Evolutionary conservation across 345 rosid species (phyloP), one percentile per base, ranked within the genome.

Genomic region (Gossypium turneri): DNA sequence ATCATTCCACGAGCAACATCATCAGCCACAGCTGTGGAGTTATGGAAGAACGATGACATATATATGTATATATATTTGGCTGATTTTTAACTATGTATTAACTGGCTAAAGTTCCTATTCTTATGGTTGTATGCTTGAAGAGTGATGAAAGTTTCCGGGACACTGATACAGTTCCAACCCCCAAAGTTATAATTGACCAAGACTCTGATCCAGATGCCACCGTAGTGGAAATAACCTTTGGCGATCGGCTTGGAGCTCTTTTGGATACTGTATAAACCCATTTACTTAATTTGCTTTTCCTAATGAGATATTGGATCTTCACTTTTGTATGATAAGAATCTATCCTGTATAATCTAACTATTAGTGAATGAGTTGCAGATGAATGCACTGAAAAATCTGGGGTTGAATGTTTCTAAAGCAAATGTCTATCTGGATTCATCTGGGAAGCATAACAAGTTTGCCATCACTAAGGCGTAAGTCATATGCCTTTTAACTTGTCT

Each of bases 161-260:
- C 45, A 82, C 90, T 15, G 97, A 90, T 50, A 78, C 79, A 38
- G 78, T 90, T 69, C 97, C 97, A 67, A 92, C 89, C 66, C 99
- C 98, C 16, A 94, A 87, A 73, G 99, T 95, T 74, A 90, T 95
- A 79, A 88, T 95, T 59, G 97, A 95, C 83, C 96, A 83, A 79
- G 99, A 95, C 82, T 88, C 99, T 24, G 95, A 95, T 70, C 93
- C 97, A 0, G 89, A 95, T 75, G 98, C 96, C 51, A 95, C 98
- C 29, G 56, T 95, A 3, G 85, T 95, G 25, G 96, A 95, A 87
- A 80, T 95, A 6, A 95, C 97, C 20, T 95, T 95, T 27, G 99
- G 99, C 9, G 90, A 95, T 81, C 97, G 99, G 83, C 99, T 95
- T 73, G 98, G 99, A 59, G 98, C 98, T 79, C 88, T 95, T 57